Percentiles rank a stretch among this genome's conserved stretches.
Evolutionary conservation across 306 rosid species (phyloP).

Genomic region (Gastrolobium villosum): DNA sequence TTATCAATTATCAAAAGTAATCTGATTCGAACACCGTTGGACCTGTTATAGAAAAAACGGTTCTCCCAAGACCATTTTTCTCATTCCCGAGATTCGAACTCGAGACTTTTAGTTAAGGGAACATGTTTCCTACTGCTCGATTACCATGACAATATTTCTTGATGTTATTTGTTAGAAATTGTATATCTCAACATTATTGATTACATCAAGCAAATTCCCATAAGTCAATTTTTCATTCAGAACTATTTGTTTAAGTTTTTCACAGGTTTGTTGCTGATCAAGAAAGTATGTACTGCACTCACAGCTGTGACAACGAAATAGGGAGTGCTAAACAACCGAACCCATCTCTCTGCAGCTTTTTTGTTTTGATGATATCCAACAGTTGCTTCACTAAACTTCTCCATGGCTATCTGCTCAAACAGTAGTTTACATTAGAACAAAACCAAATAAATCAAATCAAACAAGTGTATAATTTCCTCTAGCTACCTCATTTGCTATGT

Average conservation of each 20-base stretch:
- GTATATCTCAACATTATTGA: too few species aligned
- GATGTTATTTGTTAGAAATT: too few species aligned
- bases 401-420: conserved; percentile 62
- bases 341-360: conserved; percentile 55
- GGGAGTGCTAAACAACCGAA: conserved; percentile 53
- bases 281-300: conserved; percentile 50
- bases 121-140: too few species aligned
- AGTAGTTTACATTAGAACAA: conserved; percentile 5
- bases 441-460: neutral
- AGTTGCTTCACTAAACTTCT: conserved; percentile 58
- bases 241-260: conserved; percentile 10
- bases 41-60: too few species aligned
- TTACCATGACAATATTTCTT: conserved; percentile 2
- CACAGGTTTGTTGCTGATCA: neutral
- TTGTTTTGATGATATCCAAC: conserved; percentile 51
- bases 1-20: too few species aligned
- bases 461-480: neutral
- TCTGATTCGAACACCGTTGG: too few species aligned
- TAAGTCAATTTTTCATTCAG: neutral
- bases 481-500: conserved; percentile 87
- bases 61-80: too few species aligned
- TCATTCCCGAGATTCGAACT: too few species aligned
- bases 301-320: conserved; percentile 74
- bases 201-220: neutral
- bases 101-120: too few species aligned